Evolutionary conservation across 2,329 filamentous ascomycete genomes (phyloP), one percentile per base, ranked within the genome.

Genomic region (Metarhizium humberi): DNA sequence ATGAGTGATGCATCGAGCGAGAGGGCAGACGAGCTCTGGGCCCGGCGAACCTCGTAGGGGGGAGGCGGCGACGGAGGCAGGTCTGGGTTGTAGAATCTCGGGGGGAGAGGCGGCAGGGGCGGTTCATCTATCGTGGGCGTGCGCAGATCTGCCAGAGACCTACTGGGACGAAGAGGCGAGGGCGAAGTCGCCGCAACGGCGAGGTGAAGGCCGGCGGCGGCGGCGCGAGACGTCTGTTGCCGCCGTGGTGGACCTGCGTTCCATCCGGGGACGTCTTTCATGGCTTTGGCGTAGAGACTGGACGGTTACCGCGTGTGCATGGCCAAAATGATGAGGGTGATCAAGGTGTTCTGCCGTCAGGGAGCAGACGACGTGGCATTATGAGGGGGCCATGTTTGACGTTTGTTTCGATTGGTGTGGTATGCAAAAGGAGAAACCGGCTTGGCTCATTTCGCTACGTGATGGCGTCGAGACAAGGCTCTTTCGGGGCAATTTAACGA

Each of bases 1-100:
- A 55, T 50, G 1, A 64, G 65, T 4, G 69, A 55, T 13, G 61
- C 65, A 16, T 25, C 29, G 11, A 54, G 50, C 1, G 64, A 65
- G 3, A 70, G 55, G 14, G 62, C 66, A 2, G 67, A 69, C 4
- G 69, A 69, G 53, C 66, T 69, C 59, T 67, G 69, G 18, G 65
- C 64, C 4, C 67, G 57, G 40, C 68, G 60, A 6, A 70, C 48
- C 47, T 57, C 13, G 10, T 52, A 43, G 13, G 36, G 50, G 2
- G 50, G 50, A 7, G 54, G 50, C 18, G 49, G 43, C 3, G 45
- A 46, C 4, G 32, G 46, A 16, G 30, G 25, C 43, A 46, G 20
- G 34, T 43, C 52, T 6, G 29, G 16, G 25, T 16, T 46, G 18
- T 25, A 34, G 36, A 13, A 42, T 20, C 43, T n/a, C 30, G 32